Conservation (phyloP, 805 yeast genomes). For the Saccharomycopsis sp. region DNA sequence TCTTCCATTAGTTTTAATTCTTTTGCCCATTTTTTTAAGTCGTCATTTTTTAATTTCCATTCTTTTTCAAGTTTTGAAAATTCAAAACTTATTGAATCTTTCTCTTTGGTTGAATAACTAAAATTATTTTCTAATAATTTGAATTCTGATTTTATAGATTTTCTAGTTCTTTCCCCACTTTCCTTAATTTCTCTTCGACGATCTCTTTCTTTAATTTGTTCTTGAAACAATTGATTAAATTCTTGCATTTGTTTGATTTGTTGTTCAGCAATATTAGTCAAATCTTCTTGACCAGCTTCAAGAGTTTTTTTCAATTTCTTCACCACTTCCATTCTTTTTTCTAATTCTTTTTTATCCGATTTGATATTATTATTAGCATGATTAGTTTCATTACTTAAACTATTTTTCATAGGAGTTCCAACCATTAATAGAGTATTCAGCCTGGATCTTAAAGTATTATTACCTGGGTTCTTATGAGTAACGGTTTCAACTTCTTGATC, state of each 20-base stretch:
- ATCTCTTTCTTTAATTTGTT: slow-evolving; percentile 12
- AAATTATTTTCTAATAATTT: slow-evolving; percentile 13
- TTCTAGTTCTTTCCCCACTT: slow-evolving; percentile 15
- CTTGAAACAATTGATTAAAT: too few relatives aligned
- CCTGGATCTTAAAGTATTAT: slow-evolving; percentile 7
- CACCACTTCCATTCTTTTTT: too few relatives aligned
- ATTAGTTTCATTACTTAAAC: neutral
- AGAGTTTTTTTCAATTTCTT: slow-evolving; percentile 8
- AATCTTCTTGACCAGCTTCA: slow-evolving; percentile 15
- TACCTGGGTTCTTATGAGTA: slow-evolving; percentile 7
- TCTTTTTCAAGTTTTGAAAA: neutral
- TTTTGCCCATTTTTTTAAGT: slow-evolving; percentile 9
- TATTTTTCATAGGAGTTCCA: too few relatives aligned
- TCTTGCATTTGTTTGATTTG: slow-evolving; percentile 8
- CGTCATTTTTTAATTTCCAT: neutral
- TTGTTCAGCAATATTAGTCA: slow-evolving; percentile 9
- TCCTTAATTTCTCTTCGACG: slow-evolving; percentile 8
- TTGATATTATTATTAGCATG: neutral
- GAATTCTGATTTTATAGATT: slow-evolving; percentile 9
- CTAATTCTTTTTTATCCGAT: slow-evolving; percentile 7
- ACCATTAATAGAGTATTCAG: slow-evolving; percentile 12
- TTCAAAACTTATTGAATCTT: neutral
- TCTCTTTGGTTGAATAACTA: slow-evolving; percentile 8
- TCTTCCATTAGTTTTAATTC: slow-evolving; percentile 1
- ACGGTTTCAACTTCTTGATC: neutral